These are phyloP conservation scores for Zygoascus hellenicus DNA, from an alignment of 1,139 yeast species.

Conservation along the genomic window DNA sequence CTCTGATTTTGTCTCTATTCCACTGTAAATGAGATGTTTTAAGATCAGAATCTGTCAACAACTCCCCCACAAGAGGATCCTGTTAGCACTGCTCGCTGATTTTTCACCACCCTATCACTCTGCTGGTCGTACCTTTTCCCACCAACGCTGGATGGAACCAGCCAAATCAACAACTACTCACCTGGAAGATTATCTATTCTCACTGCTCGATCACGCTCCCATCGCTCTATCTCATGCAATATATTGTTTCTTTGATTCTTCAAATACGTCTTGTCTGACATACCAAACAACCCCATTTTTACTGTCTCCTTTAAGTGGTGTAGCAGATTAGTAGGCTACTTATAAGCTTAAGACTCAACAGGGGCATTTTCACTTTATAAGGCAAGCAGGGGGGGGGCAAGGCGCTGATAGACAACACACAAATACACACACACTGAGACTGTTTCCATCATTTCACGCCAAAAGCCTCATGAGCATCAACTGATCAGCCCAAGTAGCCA, in stretches of 20 bases:
- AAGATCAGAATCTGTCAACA: conserved; percentile 5
- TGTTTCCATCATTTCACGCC: no score
- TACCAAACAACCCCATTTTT: conserved; percentile 10
- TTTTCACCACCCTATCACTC: neutral
- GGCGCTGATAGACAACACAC: no score
- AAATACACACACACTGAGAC: no score
- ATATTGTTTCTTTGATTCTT: conserved; percentile 10
- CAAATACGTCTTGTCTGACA: conserved; percentile 10
- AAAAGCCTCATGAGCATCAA: no score
- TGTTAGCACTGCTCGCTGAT: no score
- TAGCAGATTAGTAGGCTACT: no score
- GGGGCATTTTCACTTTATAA: no score
- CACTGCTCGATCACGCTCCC: conserved; percentile 9
- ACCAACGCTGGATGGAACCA: neutral
- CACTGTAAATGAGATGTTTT: conserved; percentile 11
- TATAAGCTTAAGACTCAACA: no score
- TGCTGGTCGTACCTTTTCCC: neutral
- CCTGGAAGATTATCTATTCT: conserved; percentile 9
- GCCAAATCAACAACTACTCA: conserved; percentile 1
- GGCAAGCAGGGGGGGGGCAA: no score
- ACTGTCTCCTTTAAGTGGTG: no score
- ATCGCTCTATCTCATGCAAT: conserved; percentile 11
- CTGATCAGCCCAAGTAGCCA: no score
- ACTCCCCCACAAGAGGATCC: no score
- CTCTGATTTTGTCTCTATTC: conserved; percentile 7